Conservation (phyloP, 2,329 filamentous ascomycete species). For the Bipolaris sorokiniana region DNA sequence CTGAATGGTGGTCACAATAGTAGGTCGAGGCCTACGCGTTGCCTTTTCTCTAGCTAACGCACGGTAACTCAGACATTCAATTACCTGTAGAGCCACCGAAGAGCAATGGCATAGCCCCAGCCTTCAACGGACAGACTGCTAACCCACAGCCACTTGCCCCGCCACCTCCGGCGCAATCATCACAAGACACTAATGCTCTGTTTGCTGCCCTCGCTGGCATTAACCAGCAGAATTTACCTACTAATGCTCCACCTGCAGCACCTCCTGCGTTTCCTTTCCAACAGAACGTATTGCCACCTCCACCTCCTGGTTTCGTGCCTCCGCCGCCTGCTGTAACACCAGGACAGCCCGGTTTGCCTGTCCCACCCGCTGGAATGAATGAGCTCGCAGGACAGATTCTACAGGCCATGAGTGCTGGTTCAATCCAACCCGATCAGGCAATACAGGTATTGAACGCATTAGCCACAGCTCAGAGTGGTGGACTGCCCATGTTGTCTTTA, state of each 20-base stretch:
- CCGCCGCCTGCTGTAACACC: constrained; percentile 34
- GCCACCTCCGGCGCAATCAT: constrained; percentile 24
- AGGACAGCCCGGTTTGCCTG: constrained; percentile 32
- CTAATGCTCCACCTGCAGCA: constrained; percentile 36
- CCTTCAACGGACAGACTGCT: constrained; percentile 36
- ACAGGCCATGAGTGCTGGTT: constrained; percentile 43
- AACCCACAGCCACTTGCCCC: constrained; percentile 34
- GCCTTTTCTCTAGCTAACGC: constrained; percentile 18
- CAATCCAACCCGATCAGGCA: constrained; percentile 44
- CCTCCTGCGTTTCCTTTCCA: constrained; percentile 35
- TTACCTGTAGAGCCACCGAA: constrained; percentile 40
- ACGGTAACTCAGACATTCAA: constrained; percentile 22
- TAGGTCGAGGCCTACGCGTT: constrained; percentile 59
- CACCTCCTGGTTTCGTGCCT: constrained; percentile 42
- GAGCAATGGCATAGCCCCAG: constrained; percentile 28
- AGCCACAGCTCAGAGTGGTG: constrained; percentile 34
- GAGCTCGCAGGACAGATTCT: constrained; percentile 42
- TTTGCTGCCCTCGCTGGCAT: constrained; percentile 44
- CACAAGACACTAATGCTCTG: constrained; percentile 40
- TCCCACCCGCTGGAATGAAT: constrained; percentile 33
- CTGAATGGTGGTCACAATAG: constrained; percentile 68
- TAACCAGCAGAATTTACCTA: constrained; percentile 37
- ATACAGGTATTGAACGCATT: constrained; percentile 42
- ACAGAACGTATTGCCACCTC: constrained; percentile 40
- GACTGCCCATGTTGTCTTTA: constrained; percentile 34